These are phyloP conservation scores for Metschnikowia colocasiae DNA, from an alignment of 805 yeast species.

Conservation along the genomic window DNA sequence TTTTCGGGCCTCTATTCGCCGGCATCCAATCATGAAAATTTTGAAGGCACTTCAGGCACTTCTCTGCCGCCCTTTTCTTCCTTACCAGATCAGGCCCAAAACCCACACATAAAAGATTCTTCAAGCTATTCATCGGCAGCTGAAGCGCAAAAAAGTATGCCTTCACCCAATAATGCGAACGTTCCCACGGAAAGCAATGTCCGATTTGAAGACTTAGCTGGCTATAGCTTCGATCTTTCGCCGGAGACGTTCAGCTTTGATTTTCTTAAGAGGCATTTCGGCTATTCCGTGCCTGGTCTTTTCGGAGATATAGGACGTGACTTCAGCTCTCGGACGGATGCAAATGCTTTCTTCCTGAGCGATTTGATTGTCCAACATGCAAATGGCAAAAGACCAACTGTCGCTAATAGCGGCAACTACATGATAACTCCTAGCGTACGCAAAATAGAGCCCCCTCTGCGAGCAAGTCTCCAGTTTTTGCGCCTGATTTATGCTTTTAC, in stretches of 20 bases:
- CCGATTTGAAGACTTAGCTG: slow-evolving; percentile 6
- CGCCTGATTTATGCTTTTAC: slow-evolving; percentile 37
- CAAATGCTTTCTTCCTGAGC: neutral
- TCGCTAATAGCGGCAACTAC: neutral
- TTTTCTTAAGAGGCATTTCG: slow-evolving; percentile 18
- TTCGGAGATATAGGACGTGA: neutral
- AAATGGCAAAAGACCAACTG: neutral
- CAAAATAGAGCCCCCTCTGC: neutral
- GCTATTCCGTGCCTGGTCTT: slow-evolving; percentile 20
- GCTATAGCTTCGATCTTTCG: neutral
- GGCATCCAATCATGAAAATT: neutral
- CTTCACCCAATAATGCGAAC: neutral
- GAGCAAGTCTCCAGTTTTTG: slow-evolving; percentile 22
- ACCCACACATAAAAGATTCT: neutral
- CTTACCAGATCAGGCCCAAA: neutral
- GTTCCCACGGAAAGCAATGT: neutral
- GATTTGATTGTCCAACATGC: neutral
- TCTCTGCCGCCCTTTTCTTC: neutral
- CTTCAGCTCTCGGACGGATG: neutral
- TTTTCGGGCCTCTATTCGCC: neutral
- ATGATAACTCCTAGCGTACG: neutral
- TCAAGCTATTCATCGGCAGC: neutral
- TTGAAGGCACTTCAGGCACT: neutral
- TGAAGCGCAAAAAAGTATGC: neutral
- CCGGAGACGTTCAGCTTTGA: slow-evolving; percentile 3